phyloP scores from a whole-genome alignment of 208 protist genomes.

The Leishmania guyanensis region DNA sequence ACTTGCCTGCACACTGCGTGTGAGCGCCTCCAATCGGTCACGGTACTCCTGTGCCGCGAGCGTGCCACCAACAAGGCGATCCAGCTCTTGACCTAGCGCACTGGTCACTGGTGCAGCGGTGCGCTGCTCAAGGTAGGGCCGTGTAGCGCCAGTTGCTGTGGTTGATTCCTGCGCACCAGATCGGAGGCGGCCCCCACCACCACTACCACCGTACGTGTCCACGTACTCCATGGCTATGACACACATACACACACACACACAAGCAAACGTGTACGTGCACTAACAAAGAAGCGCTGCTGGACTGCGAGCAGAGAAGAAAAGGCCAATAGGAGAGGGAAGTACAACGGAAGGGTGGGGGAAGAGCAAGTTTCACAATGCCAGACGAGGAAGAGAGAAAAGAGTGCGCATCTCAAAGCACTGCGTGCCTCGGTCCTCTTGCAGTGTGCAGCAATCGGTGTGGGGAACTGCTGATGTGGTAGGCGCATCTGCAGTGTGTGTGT shows the following conservation, averaged over 20 bases:
- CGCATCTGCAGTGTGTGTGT: not conserved
- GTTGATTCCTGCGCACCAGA: constrained; percentile 2
- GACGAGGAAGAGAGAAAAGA: not conserved
- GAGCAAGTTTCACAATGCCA: not conserved
- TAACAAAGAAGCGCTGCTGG: not conserved
- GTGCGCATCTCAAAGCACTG: not conserved
- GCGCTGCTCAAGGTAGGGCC: not conserved
- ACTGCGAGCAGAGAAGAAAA: not conserved
- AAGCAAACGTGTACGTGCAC: not conserved
- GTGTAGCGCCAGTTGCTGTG: not conserved
- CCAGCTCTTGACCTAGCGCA: constrained; percentile 32
- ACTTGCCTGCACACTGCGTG: constrained; percentile 44
- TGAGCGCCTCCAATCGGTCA: constrained; percentile 58
- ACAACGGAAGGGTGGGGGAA: not conserved
- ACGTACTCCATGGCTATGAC: constrained; percentile 1
- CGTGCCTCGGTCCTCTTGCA: not conserved
- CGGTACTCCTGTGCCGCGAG: constrained; percentile 67
- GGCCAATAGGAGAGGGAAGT: not conserved
- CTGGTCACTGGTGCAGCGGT: constrained; percentile 17
- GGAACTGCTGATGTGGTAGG: not conserved
- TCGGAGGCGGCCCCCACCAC: constrained; percentile 5
- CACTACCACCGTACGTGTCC: constrained; percentile 3
- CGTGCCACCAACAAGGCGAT: constrained; percentile 67
- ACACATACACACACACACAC: constrained; percentile 4
- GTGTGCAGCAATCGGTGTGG: not conserved